These are phyloP conservation scores for Capsicum baccatum DNA, from an alignment of 257 asterid genomes.

Conservation along the genomic window DNA sequence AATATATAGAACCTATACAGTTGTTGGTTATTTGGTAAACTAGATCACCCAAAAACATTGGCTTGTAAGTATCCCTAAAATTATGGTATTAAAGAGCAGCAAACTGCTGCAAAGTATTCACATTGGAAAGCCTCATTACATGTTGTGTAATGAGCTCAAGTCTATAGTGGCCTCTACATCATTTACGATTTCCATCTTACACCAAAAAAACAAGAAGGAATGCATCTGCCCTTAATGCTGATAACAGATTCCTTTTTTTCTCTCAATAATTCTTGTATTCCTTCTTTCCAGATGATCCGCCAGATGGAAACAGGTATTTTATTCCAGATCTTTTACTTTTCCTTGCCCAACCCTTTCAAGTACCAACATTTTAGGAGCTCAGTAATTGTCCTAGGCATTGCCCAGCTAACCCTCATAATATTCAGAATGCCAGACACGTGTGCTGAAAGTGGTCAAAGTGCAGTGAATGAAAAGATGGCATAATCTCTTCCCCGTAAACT, in stretches of 20 bases:
- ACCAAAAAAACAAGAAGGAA: background rate
- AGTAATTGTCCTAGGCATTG: background rate
- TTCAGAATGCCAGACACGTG: constrained; percentile 11
- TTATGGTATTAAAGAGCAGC: background rate
- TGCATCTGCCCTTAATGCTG: background rate
- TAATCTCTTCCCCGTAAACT: background rate
- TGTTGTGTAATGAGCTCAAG: constrained; percentile 9
- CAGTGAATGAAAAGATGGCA: constrained; percentile 9
- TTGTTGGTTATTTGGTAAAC: background rate
- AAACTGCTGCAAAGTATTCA: background rate
- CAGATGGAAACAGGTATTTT: background rate
- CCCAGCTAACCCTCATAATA: background rate
- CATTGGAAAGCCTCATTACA: background rate
- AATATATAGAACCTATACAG: background rate
- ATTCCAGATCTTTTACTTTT: background rate
- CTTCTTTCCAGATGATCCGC: constrained; percentile 19
- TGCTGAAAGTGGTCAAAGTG: background rate
- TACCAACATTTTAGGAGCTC: background rate
- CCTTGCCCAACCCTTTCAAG: background rate
- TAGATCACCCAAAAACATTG: background rate
- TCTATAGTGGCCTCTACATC: background rate
- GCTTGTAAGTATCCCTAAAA: background rate
- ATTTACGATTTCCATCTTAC: background rate
- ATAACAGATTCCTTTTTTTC: background rate
- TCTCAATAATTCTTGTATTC: background rate